Evolutionary conservation across 73 alveolate species (phyloP).

Genomic region (Tetrahymena elliotti): DNA sequence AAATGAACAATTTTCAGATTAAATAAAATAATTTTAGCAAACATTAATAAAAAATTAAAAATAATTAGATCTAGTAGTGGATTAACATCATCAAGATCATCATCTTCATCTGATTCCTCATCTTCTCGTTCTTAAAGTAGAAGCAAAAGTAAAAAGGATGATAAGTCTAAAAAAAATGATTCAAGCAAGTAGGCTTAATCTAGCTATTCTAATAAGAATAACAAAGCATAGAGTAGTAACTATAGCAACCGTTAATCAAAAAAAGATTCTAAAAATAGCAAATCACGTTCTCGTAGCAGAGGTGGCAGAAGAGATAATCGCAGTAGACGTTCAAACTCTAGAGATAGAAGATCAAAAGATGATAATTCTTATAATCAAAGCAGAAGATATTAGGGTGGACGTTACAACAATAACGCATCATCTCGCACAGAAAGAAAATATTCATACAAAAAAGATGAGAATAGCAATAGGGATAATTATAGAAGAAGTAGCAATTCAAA

Average conservation of each 20-base stretch:
- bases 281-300: neutral
- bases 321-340: neutral
- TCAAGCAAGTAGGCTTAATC: neutral
- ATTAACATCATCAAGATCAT: neutral
- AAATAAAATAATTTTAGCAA: neutral
- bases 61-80: neutral
- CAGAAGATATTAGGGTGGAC: neutral
- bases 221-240: neutral
- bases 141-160: neutral
- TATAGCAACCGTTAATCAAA: neutral
- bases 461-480: neutral
- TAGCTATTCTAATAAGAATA: neutral
- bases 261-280: neutral
- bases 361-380: neutral
- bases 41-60: neutral
- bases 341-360: neutral
- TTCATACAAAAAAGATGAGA: neutral
- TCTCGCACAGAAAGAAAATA: neutral
- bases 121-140: neutral
- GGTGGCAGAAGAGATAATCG: neutral
- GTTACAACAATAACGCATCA: neutral
- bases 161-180: neutral
- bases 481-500: neutral
- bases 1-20: too few relatives aligned
- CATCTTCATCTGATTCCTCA: neutral